A percentile compares a stretch with the other conserved stretches of the same genome.
phyloP scores from a whole-genome alignment of 192 early-diverging fungal species.

The Coemansia sp. region DNA sequence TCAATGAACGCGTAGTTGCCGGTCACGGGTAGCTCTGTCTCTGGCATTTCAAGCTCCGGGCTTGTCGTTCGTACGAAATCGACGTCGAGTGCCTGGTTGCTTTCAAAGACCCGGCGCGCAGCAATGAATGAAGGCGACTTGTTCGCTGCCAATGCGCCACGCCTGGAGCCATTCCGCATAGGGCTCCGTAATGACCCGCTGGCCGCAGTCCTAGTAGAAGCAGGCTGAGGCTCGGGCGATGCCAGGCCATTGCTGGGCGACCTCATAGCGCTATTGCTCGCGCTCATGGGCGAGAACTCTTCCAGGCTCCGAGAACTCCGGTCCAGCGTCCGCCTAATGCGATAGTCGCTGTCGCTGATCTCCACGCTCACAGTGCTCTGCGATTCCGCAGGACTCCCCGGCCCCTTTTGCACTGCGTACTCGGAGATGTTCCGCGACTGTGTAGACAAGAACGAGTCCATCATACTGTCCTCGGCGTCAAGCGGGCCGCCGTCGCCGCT shows the following conservation, averaged over 20 bases:
- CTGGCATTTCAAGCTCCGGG: conserved; percentile 23
- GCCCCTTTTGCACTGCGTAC: neutral
- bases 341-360: conserved; percentile 44
- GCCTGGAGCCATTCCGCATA: neutral
- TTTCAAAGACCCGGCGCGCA: conserved; percentile 9
- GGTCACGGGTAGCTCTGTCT: neutral
- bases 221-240: neutral
- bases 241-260: too few species aligned
- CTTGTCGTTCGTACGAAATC: neutral
- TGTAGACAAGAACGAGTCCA: conserved; percentile 24
- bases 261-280: too few species aligned
- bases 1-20: neutral
- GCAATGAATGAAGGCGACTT: conserved; percentile 11
- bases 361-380: conserved; percentile 26
- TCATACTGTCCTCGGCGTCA: conserved; percentile 26
- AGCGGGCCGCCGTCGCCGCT: too few species aligned
- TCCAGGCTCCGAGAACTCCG: neutral
- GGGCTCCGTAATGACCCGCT: neutral
- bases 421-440: conserved; percentile 34
- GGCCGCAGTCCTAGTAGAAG: neutral
- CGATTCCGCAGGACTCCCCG: conserved; percentile 24
- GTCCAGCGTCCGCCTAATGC: conserved; percentile 23
- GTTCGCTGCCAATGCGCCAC: neutral
- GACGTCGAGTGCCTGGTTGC: neutral
- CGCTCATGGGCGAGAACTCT: too few species aligned